These are phyloP conservation scores for Daedaleopsis nitida DNA, from an alignment of 768 basidiomycete species.

Conservation along the genomic window DNA sequence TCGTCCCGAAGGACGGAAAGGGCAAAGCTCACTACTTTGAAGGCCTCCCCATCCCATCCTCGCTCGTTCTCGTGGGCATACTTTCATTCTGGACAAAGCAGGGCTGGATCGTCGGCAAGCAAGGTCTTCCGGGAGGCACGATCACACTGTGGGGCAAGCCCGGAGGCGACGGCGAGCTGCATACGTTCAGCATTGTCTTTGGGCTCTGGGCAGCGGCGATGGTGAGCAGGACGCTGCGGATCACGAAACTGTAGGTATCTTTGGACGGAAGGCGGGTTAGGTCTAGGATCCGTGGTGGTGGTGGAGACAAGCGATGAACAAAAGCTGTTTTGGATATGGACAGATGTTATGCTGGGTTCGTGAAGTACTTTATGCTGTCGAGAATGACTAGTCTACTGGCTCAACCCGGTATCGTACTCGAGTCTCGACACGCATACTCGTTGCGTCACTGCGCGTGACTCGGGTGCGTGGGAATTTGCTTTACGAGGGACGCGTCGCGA, in stretches of 20 bases:
- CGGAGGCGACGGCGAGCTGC: constrained; percentile 83
- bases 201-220: constrained; percentile 90
- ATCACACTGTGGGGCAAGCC: constrained; percentile 68
- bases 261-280: not conserved
- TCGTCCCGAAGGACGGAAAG: constrained; percentile 81
- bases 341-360: constrained; percentile 16
- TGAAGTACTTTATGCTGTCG: constrained; percentile 13
- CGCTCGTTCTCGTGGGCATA: constrained; percentile 74
- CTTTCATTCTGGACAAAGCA: constrained; percentile 82
- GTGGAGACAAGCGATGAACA: not conserved
- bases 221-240: constrained; percentile 95
- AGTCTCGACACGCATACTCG: not conserved
- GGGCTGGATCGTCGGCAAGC: constrained; percentile 81
- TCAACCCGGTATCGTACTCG: not conserved
- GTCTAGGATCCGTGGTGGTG: not conserved
- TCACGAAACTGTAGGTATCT: constrained; percentile 66
- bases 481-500: constrained; percentile 22
- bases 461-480: constrained; percentile 5
- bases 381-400: constrained; percentile 2
- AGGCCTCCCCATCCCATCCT: constrained; percentile 94
- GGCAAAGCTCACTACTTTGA: constrained; percentile 97
- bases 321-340: constrained; percentile 11
- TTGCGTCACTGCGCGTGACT: not conserved
- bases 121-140: constrained; percentile 77
- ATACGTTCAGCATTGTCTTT: constrained; percentile 77